Base-by-base conservation (phyloP, 1,284 basidiomycete genomes). In the Cryptococcus amylolentus region DNA sequence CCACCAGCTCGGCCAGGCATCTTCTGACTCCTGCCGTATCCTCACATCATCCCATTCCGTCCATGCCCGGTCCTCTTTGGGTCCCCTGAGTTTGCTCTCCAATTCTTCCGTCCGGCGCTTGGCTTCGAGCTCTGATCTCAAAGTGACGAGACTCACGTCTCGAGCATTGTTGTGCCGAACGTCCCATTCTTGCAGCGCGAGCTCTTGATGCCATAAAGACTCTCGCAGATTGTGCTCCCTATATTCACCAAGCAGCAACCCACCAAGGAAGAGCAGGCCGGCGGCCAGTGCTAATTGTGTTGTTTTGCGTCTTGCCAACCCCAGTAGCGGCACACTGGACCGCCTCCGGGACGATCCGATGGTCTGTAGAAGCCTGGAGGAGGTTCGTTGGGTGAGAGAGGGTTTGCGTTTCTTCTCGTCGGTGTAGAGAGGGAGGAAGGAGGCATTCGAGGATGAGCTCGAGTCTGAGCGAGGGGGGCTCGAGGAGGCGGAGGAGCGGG, bases 1-100 rank as follows among this genome's bases (percentile, higher is more conserved):
- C 71, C 72, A 77, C 72, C 72, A 73, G 5, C 7, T 55, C 1
- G 69, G 69, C 70, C 68, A 70, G n/a, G 41, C 38, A 18, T 65
- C 60, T 18, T 39, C 38, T 3, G 57, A 54, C 41, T 62, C 64
- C 18, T 26, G 18, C n/a, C 45, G 13, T 13, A 65, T 28, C 35
- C 20, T 35, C 31, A 56, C 57, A 40, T 66, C 64, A 2, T 61
- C 57, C 39, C 26, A 49, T 14, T 60, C 43, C 38, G 52, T 52
- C 63, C 61, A 62, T 5, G 42, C 50, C 10, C n/a, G 31, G 27
- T 45, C 51, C 41, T 47, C 42, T 38, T 43, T 42, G 13, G 43
- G 46, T 45, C 50, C 48, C 42, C 28, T 51, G 44, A 23, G 48
- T 38, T 20, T 47, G n/a, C 14, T 23, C 31, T 58, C 44, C 16